Conservation (phyloP, 129 eudicot species). For the Silybum marianum region DNA sequence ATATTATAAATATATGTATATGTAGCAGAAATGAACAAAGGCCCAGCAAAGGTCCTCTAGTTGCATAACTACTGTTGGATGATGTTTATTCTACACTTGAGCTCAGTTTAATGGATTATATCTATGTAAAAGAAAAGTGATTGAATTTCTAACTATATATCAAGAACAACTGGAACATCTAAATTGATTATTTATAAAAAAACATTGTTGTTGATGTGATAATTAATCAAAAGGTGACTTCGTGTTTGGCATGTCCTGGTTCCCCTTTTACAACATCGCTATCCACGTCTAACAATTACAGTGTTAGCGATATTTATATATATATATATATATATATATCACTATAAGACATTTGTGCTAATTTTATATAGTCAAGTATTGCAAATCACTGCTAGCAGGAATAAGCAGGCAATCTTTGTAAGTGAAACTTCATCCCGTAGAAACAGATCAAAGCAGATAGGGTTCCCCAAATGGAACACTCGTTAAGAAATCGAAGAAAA, state of each 20-base stretch:
- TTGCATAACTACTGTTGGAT: neutral
- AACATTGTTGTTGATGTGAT: neutral
- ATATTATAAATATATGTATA: too few relatives aligned
- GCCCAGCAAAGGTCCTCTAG: conserved; percentile 5
- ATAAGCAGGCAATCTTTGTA: too few relatives aligned
- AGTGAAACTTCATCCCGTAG: too few relatives aligned
- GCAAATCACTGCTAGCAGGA: too few relatives aligned
- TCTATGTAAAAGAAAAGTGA: neutral
- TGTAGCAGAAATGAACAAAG: neutral
- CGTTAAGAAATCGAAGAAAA: neutral
- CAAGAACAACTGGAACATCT: conserved; percentile 4
- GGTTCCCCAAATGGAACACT: neutral
- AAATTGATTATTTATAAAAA: neutral
- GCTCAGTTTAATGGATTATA: neutral
- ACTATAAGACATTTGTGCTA: too few relatives aligned
- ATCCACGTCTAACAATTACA: too few relatives aligned
- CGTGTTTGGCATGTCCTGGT: too few relatives aligned
- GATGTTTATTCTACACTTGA: neutral
- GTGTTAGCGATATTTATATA: too few relatives aligned
- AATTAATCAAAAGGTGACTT: neutral
- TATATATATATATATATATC: too few relatives aligned
- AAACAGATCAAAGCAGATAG: neutral
- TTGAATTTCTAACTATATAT: neutral
- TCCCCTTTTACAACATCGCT: too few relatives aligned
- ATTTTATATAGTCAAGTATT: too few relatives aligned